phyloP scores from a whole-genome alignment of 2,329 filamentous ascomycete genomes.

The Malbranchea zuffiana region DNA sequence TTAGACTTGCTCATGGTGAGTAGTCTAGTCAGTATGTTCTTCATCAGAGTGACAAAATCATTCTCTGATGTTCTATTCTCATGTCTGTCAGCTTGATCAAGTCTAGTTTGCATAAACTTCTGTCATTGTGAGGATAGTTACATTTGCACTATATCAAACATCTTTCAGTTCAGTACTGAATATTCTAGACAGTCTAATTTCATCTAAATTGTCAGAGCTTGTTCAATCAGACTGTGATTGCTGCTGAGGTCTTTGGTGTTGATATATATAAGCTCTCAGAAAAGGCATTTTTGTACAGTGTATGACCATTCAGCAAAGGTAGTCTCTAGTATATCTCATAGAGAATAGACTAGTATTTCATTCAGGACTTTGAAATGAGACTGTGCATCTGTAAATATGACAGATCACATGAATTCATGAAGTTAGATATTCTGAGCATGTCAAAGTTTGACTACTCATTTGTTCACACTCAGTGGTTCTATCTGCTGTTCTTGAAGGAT shows the following conservation, averaged over 20 bases:
- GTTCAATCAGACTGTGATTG: neutral
- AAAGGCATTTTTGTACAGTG: neutral
- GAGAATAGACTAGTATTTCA: neutral
- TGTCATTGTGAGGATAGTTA: neutral
- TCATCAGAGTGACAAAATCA: neutral
- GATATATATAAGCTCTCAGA: neutral
- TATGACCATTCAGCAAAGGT: neutral
- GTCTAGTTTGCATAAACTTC: neutral
- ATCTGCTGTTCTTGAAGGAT: no score
- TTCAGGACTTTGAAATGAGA: neutral
- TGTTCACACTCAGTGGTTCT: no score
- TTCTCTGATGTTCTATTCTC: neutral
- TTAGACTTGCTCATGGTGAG: no score
- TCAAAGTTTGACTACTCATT: no score
- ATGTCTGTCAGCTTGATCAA: neutral
- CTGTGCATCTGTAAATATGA: neutral
- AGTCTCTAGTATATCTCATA: neutral
- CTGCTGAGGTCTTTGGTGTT: neutral
- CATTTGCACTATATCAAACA: neutral
- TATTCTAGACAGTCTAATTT: neutral
- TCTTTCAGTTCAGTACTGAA: neutral
- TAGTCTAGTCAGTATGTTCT: neutral
- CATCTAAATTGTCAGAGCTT: neutral
- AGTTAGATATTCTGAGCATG: neutral
- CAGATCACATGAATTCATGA: neutral